These are phyloP conservation scores for Penicillium nordicum DNA, from an alignment of 2,329 filamentous ascomycete genomes.

Conservation along the genomic window DNA sequence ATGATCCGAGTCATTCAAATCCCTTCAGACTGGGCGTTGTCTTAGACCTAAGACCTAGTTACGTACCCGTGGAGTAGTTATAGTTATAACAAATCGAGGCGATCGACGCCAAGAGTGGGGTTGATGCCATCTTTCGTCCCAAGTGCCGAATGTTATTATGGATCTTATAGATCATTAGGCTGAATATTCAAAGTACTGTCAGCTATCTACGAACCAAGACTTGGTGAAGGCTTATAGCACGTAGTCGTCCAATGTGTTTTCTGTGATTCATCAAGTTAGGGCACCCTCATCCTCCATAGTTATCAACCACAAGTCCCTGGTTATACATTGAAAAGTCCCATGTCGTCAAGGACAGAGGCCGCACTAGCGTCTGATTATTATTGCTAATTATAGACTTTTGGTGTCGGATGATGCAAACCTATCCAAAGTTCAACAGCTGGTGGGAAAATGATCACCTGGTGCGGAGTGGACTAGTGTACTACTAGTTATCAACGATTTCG, in stretches of 20 bases:
- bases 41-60: background rate
- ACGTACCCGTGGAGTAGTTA: background rate
- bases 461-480: background rate
- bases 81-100: background rate
- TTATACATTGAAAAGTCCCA: too few relatives aligned
- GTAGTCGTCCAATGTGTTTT: background rate
- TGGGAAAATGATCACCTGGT: background rate
- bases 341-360: background rate
- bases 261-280: background rate
- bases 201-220: background rate
- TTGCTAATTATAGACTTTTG: background rate
- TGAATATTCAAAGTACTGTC: background rate
- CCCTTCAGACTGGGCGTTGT: background rate
- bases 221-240: background rate
- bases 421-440: background rate
- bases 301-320: background rate
- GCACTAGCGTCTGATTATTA: background rate
- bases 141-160: background rate
- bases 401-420: background rate
- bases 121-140: background rate
- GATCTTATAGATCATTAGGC: background rate
- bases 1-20: too few relatives aligned
- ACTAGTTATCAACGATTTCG: background rate
- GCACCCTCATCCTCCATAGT: background rate
- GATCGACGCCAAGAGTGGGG: conserved; percentile 4